Evolutionary conservation across 2,329 filamentous ascomycete genomes (phyloP), one percentile per base, ranked within the genome.

Genomic region (Drechslerella coelobrocha): DNA sequence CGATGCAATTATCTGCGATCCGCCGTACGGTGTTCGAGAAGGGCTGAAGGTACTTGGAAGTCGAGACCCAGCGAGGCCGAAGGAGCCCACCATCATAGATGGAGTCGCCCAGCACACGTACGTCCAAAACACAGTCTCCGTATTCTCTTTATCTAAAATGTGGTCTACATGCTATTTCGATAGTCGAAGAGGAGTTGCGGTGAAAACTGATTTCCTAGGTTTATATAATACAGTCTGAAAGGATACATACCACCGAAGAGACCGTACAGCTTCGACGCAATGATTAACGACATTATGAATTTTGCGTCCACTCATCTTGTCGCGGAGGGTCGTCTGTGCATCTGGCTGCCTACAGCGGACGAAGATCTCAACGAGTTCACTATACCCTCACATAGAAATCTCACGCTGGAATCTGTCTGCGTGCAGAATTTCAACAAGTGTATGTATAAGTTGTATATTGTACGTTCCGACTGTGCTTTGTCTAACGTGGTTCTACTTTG

Each of bases 321-420:
- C 6, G 87, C 91, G 56, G 80, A 86, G 72, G 94, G 91, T 0
- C 84, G 94, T 26, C 78, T 99, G 8, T 90, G 89, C 6, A 95
- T 99, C 82, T 99, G 94, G 94, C 96, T 97, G 90, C 94, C 94
- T 0, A 96, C 92, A 0, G 88, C 91, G 26, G 92, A 91, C 76
- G 88, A 90, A 69, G 85, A 91, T 74, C 84, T 91, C 51, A 85
- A 88, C 65, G 89, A 93, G 77, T 86, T 96, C 21, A 82, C 86
- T 0, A 84, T 93, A 12, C 93, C 93, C 0, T 84, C 83, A 19
- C 91, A 97, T 77, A 89, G 89, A 0, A 86, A 85, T 63, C 80
- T 99, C 12, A 84, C 89, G 75, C 81, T 93, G 23, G 84, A 92
- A 19, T 87, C 84, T 45, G 85, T 92, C 27, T 96, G 92, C 77